These are phyloP conservation scores for Lipomyces kockii DNA, from an alignment of 805 yeast species.

Conservation along the genomic window DNA sequence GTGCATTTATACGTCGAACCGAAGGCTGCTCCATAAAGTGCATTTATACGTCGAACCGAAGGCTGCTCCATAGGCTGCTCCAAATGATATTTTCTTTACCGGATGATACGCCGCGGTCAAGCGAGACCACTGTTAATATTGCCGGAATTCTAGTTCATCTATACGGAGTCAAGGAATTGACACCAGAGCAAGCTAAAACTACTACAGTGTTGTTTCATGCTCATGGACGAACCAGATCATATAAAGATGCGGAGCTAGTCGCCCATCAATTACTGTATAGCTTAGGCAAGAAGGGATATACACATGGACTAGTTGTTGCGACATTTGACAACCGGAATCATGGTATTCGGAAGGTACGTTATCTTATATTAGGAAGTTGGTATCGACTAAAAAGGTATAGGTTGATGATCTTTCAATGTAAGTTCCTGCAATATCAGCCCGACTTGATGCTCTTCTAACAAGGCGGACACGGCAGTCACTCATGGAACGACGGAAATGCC, in stretches of 20 bases:
- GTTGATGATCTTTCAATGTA: constrained; percentile 22
- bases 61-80: too few relatives aligned
- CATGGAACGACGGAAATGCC: constrained; percentile 56
- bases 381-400: not conserved
- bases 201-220: constrained; percentile 52
- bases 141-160: constrained; percentile 56
- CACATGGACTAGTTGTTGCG: constrained; percentile 50
- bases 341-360: constrained; percentile 51
- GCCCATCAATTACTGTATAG: constrained; percentile 49
- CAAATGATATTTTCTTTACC: constrained; percentile 24
- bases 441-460: not conserved
- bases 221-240: constrained; percentile 54
- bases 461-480: constrained; percentile 43
- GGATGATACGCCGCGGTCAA: constrained; percentile 29
- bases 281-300: constrained; percentile 36
- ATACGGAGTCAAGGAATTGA: constrained; percentile 49
- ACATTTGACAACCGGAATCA: constrained; percentile 62
- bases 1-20: too few relatives aligned
- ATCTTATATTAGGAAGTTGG: not conserved
- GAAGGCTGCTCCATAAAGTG: too few relatives aligned
- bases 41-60: too few relatives aligned
- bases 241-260: constrained; percentile 49
- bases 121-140: constrained; percentile 40
- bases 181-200: constrained; percentile 35
- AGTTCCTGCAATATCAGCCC: not conserved